Conservation (phyloP, 495 filamentous ascomycete genomes). For the Jackrogersella multiformis region DNA sequence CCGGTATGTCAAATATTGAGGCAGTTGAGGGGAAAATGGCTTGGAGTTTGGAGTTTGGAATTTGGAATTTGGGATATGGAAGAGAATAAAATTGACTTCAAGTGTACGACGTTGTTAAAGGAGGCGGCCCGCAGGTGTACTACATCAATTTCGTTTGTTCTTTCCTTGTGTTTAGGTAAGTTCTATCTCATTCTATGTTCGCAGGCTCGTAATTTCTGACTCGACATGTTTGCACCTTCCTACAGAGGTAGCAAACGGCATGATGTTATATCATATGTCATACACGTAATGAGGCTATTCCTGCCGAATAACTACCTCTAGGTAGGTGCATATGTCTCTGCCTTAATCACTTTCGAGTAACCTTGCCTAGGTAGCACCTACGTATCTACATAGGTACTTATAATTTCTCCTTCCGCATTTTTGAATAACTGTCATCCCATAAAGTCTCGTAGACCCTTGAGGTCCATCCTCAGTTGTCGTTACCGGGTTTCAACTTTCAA, state of each 20-base stretch:
- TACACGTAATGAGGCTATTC: conserved; percentile 8
- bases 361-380: neutral
- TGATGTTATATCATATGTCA: neutral
- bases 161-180: neutral
- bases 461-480: neutral
- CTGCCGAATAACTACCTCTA: neutral
- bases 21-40: neutral
- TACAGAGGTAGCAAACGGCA: neutral
- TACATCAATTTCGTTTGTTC: conserved; percentile 11
- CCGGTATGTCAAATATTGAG: neutral
- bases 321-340: no score
- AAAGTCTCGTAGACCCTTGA: neutral
- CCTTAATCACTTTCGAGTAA: neutral
- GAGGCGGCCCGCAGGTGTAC: neutral
- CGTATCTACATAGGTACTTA: neutral
- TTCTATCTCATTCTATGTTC: no score
- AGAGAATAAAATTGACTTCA: neutral
- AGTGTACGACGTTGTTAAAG: conserved; percentile 16
- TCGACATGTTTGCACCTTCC: conserved; percentile 8
- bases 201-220: neutral
- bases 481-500: no score
- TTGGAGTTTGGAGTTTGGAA: no score
- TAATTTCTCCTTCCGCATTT: neutral
- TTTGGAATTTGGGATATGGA: neutral
- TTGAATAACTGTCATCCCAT: neutral